These are phyloP conservation scores for Parietichytrium sp. DNA, from an alignment of 108 stramenopile species.

Conservation along the genomic window DNA sequence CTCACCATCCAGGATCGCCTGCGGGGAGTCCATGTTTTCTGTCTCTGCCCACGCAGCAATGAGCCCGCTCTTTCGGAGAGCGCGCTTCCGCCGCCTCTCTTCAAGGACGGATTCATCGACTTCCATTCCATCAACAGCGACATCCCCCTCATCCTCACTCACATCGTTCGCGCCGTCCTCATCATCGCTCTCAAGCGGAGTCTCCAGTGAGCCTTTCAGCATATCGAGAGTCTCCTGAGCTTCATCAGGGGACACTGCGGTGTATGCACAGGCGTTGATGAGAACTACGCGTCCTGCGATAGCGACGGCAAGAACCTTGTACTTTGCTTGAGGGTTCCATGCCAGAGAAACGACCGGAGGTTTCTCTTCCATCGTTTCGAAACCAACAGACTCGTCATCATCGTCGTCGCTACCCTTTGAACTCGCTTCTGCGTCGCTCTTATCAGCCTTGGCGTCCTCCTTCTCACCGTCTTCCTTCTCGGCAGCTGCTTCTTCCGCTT, in stretches of 20 bases:
- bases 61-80: background rate
- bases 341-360: conserved; percentile 18
- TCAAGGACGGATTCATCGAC: conserved; percentile 56
- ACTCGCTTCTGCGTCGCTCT: background rate
- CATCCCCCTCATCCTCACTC: background rate
- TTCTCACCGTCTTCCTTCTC: background rate
- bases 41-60: background rate
- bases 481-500: conserved; percentile 50
- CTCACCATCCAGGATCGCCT: background rate
- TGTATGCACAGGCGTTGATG: conserved; percentile 65
- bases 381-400: background rate
- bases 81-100: background rate
- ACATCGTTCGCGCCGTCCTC: background rate
- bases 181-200: background rate
- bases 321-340: conserved; percentile 5
- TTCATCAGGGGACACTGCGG: conserved; percentile 76
- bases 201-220: conserved; percentile 61
- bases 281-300: conserved; percentile 72
- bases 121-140: conserved; percentile 59
- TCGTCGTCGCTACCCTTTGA: background rate
- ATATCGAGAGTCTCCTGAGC: conserved; percentile 79
- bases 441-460: background rate
- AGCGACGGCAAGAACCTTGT: conserved; percentile 57
- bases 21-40: background rate
- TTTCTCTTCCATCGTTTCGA: background rate